Evolutionary conservation across 2,329 filamentous ascomycete genomes (phyloP), one percentile per base, ranked within the genome.

Genomic region (Penicillium vulpinum): DNA sequence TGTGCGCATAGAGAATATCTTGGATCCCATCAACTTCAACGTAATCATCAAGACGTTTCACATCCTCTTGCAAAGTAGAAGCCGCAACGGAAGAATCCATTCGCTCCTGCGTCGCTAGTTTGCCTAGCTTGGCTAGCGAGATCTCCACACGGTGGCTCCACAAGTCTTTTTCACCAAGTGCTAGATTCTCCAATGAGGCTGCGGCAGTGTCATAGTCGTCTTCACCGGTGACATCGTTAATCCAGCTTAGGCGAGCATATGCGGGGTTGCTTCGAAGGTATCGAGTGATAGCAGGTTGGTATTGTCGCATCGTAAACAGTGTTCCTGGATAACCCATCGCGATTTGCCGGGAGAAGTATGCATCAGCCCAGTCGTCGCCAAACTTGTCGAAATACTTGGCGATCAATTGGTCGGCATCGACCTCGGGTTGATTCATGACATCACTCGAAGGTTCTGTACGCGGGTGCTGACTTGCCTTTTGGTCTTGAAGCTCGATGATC

Each of bases 101-200:
- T 40, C 69, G 69, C 57, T 80, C 77, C 54, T 73, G 80, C 38
- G 86, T 84, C 16, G 90, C 90, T 62, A 97, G 76, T 52, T 86
- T 81, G 16, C 88, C 85, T 45, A 99, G 81, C 75, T 97, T 97
- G 35, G 90, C 89, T 38, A 99, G 81, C 58, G 91, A 96, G 26
- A 97, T 79, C 74, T 97, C 89, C 33, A 96, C 90, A 73, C 95
- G 94, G 78, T 96, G 95, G 76, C 86, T 91, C 93, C 93, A 97
- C 4, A 94, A 77, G 65, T 92, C 88, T 51, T 85, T 83, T 72
- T 97, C 92, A 52, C 82, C 81, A 21, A 88, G 78, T 0, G 90
- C 92, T 21, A 92, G 81, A 8, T 85, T 79, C 41, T 89, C 79
- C 45, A 99, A 81, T 0, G 87, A 88, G 40, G 85, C 78, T 5